Base-by-base conservation (phyloP, 1,284 basidiomycete species). In the Tetrapyrgos nigripes region DNA sequence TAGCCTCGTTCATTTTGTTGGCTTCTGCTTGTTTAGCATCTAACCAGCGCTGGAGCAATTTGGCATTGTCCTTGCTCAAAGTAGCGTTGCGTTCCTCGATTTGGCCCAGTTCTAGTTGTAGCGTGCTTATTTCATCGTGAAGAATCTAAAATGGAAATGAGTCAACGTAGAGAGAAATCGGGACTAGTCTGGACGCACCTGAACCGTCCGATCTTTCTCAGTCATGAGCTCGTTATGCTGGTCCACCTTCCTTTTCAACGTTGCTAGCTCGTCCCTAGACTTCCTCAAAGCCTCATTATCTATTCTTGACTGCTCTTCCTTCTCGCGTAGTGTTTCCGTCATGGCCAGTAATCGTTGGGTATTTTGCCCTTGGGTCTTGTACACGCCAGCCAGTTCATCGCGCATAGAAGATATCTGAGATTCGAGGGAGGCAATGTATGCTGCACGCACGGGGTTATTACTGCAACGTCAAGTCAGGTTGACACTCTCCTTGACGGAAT, bases 281-380 rank as follows among this genome's bases (percentile, higher is more conserved):
- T 88, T 88, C 60, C 92, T 79, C 29, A 93, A 76, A 64, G 85
- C 87, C 70, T 97, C 95, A 2, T 89, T 80, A 62, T 93, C 91
- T 49, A 88, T 79, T 55, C 93, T 83, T 4, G 88, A 85, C 27
- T 88, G 68, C 62, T 96, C 92, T 71, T 98, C 96, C 72, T 94
- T 91, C 73, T 97, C 95, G 47, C 96, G 87, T 8, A 98, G 80
- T 0, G 93, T 92, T 73, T 99, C 97, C 62, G 94, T 97, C 89
- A 98, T 93, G 6, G 92, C 84, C 14, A 99, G 82, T 13, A 97
- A 82, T 40, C 94, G 84, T 72, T 98, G 96, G 1, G 96, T 94
- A 73, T 97, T 97, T 76, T 97, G 94, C 1, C 93, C 93, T 70
- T 98, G 96, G 0, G 94, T 94, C 74, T 97, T 97, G 83, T 99